These are phyloP conservation scores for Chenopodium quinoa DNA, from an alignment of 148 eudicot genomes.

Conservation along the genomic window DNA sequence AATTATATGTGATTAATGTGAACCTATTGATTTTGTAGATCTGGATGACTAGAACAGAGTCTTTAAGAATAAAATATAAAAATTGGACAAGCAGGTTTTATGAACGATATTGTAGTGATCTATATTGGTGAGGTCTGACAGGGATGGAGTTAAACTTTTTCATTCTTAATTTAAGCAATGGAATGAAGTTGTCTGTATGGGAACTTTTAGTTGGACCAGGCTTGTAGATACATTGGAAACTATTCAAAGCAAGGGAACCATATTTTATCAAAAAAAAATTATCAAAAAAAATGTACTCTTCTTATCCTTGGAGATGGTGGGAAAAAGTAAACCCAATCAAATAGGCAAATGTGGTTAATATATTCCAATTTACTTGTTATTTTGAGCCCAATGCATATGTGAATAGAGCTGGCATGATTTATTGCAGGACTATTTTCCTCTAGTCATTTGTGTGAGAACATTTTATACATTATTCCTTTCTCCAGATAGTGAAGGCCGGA, in stretches of 20 bases:
- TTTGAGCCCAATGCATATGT: slow-evolving; percentile 2
- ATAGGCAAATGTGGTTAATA: not conserved
- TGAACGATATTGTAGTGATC: not conserved
- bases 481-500: slow-evolving; percentile 96
- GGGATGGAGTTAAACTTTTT: not conserved
- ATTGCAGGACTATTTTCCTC: not conserved
- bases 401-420: not conserved
- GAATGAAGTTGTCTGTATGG: not conserved
- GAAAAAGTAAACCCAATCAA: not conserved
- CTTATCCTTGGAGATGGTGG: not conserved
- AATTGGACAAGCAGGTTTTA: too few species aligned
- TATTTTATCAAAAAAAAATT: too few species aligned
- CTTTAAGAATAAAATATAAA: too few species aligned
- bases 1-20: not conserved
- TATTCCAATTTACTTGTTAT: not conserved
- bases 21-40: not conserved
- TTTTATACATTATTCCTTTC: not conserved
- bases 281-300: too few species aligned
- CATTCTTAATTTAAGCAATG: not conserved
- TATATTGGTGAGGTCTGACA: not conserved
- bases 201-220: not conserved
- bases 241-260: not conserved
- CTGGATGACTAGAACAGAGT: too few species aligned
- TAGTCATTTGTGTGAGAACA: not conserved
- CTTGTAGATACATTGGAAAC: not conserved